These are phyloP conservation scores for Fusarium cyanostomum DNA, from an alignment of 2,329 filamentous ascomycete genomes.

Conservation along the genomic window DNA sequence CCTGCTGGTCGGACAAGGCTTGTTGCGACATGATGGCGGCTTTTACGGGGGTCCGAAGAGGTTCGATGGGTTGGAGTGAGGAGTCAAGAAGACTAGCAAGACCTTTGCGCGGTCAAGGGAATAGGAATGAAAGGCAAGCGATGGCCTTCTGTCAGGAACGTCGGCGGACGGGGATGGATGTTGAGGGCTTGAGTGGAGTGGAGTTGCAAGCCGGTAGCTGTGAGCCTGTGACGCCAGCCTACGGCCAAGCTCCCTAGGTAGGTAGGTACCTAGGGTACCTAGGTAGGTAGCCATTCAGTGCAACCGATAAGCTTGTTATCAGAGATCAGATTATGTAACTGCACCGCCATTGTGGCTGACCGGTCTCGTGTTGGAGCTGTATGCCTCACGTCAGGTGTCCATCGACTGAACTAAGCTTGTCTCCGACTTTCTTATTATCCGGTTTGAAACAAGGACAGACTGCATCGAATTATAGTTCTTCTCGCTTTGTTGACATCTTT, in stretches of 20 bases:
- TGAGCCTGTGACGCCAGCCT: slow-evolving; percentile 43
- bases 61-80: slow-evolving; percentile 16
- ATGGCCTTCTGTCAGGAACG: slow-evolving; percentile 36
- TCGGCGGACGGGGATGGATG: slow-evolving; percentile 34
- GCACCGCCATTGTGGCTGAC: slow-evolving; percentile 43
- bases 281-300: slow-evolving; percentile 35
- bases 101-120: slow-evolving; percentile 7
- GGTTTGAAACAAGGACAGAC: slow-evolving; percentile 31
- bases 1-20: slow-evolving; percentile 97
- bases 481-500: not conserved
- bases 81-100: not conserved
- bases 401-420: slow-evolving; percentile 21
- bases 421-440: slow-evolving; percentile 34
- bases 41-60: slow-evolving; percentile 17
- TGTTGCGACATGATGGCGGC: slow-evolving; percentile 85
- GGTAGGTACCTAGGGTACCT: too few species aligned
- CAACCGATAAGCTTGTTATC: slow-evolving; percentile 11
- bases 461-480: slow-evolving; percentile 14
- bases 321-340: slow-evolving; percentile 48
- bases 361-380: slow-evolving; percentile 38
- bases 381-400: slow-evolving; percentile 42
- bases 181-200: slow-evolving; percentile 32
- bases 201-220: slow-evolving; percentile 36
- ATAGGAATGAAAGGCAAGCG: slow-evolving; percentile 26
- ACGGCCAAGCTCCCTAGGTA: too few species aligned